phyloP scores from a whole-genome alignment of 306 rosid species.

The Elaeagnus macrophylla region DNA sequence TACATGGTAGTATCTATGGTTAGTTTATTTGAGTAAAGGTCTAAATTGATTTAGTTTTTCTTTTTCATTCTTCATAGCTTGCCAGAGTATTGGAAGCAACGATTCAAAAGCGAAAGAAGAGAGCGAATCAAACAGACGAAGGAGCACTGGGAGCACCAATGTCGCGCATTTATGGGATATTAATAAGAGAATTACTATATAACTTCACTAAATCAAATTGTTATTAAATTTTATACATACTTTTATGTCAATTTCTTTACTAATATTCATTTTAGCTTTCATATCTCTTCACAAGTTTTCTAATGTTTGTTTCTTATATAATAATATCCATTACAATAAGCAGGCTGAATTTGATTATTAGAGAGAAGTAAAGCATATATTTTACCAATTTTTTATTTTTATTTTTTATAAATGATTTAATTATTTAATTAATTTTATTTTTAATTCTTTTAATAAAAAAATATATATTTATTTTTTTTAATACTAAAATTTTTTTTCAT shows the following conservation, averaged over 20 bases:
- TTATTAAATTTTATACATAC: not conserved
- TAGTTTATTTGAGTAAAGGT: not conserved
- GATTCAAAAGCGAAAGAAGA: not conserved
- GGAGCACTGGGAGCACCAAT: conserved; percentile 8
- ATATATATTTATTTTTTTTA: too few relatives aligned
- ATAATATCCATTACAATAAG: too few relatives aligned
- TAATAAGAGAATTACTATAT: not conserved
- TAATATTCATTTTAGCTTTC: too few relatives aligned
- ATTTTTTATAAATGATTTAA: not conserved
- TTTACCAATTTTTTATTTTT: not conserved
- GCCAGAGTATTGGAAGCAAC: conserved; percentile 4
- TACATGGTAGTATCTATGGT: too few relatives aligned
- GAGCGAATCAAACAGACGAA: conserved; percentile 1
- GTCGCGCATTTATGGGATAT: conserved; percentile 5
- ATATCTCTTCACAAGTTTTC: too few relatives aligned
- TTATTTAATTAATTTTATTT: too few relatives aligned
- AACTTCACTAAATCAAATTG: not conserved
- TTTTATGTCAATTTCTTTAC: not conserved
- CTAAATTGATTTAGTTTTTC: not conserved
- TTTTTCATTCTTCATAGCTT: not conserved
- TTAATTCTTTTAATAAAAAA: too few relatives aligned
- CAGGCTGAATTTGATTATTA: too few relatives aligned
- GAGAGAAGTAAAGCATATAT: too few relatives aligned
- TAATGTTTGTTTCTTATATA: too few relatives aligned
- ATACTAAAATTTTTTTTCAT: too few relatives aligned